phyloP scores from a whole-genome alignment of 2,329 filamentous ascomycete species.

The Ascochyta viciae-villosae region DNA sequence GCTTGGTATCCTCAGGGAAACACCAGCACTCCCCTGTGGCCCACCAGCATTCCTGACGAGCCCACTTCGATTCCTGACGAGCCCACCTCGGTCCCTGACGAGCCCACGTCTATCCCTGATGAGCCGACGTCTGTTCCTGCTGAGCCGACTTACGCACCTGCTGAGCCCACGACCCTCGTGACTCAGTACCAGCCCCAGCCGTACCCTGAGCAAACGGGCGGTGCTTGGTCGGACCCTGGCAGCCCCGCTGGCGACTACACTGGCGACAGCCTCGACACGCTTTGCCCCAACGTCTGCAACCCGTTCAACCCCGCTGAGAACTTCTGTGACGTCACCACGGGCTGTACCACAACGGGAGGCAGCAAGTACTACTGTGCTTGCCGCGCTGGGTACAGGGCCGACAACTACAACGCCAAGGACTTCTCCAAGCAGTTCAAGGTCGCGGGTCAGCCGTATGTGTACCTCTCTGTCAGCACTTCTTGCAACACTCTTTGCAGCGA shows the following conservation, averaged over 20 bases:
- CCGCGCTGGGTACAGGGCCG: slow-evolving; percentile 33
- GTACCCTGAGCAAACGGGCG: neutral
- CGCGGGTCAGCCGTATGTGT: slow-evolving; percentile 35
- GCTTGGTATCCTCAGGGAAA: slow-evolving; percentile 6
- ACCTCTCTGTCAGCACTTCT: slow-evolving; percentile 24
- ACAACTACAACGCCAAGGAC: slow-evolving; percentile 31
- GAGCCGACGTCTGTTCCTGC: neutral
- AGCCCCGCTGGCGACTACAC: slow-evolving; percentile 24
- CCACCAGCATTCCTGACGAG: slow-evolving; percentile 2
- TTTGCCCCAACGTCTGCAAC: slow-evolving; percentile 36
- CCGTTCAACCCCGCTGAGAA: slow-evolving; percentile 32
- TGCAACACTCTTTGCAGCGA: slow-evolving; percentile 37
- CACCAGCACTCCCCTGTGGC: neutral
- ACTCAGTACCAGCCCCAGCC: slow-evolving; percentile 7
- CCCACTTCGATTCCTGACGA: neutral
- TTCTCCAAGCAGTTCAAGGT: slow-evolving; percentile 39
- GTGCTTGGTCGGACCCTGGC: slow-evolving; percentile 4
- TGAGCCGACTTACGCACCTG: neutral
- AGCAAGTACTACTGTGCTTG: slow-evolving; percentile 40
- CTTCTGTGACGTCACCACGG: slow-evolving; percentile 35
- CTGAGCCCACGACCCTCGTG: slow-evolving; percentile 8
- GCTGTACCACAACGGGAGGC: slow-evolving; percentile 32
- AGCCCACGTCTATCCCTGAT: neutral
- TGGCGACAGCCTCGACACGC: slow-evolving; percentile 24
- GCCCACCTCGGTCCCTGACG: neutral